phyloP scores from a whole-genome alignment of 192 early-diverging fungal genomes.

The Coemansia pectinata region DNA sequence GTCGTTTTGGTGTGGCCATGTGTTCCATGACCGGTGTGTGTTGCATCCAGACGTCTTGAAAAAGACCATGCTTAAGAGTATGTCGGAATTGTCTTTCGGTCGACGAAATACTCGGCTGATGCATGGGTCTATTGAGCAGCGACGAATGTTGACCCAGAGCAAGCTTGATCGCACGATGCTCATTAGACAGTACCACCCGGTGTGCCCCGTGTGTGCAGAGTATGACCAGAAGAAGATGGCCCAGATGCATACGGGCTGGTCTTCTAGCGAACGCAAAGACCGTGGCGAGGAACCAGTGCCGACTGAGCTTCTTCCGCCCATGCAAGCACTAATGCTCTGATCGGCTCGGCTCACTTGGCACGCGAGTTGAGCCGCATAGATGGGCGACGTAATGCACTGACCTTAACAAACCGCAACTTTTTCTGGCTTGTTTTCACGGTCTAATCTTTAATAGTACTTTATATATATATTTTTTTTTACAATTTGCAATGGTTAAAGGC shows the following conservation, averaged over 20 bases:
- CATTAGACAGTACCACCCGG: slow-evolving; percentile 28
- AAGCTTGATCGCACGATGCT: slow-evolving; percentile 45
- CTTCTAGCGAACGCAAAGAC: slow-evolving; percentile 32
- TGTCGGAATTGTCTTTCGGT: background rate
- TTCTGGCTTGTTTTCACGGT: background rate
- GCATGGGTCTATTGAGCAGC: slow-evolving; percentile 22
- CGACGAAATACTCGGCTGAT: slow-evolving; percentile 1
- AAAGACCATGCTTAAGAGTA: slow-evolving; percentile 25
- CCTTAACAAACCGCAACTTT: background rate
- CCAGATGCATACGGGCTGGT: slow-evolving; percentile 33
- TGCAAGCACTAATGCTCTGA: slow-evolving; percentile 31
- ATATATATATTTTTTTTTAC: background rate
- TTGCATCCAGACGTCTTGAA: slow-evolving; percentile 58
- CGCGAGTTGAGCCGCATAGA: slow-evolving; percentile 13
- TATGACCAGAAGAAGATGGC: slow-evolving; percentile 29
- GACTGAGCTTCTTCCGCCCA: slow-evolving; percentile 23
- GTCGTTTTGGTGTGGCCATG: slow-evolving; percentile 91
- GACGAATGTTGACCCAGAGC: slow-evolving; percentile 28
- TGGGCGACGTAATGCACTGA: slow-evolving; percentile 16
- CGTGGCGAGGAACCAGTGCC: background rate
- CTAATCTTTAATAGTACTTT: background rate
- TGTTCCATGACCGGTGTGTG: slow-evolving; percentile 86
- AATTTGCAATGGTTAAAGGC: slow-evolving; percentile 30
- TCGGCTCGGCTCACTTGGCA: slow-evolving; percentile 1
- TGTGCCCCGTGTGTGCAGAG: slow-evolving; percentile 42